Percentiles rank a stretch among this genome's conserved stretches.
These are phyloP conservation scores for Lachancea thermotolerans DNA, from an alignment of 805 yeast species.

Conservation along the genomic window DNA sequence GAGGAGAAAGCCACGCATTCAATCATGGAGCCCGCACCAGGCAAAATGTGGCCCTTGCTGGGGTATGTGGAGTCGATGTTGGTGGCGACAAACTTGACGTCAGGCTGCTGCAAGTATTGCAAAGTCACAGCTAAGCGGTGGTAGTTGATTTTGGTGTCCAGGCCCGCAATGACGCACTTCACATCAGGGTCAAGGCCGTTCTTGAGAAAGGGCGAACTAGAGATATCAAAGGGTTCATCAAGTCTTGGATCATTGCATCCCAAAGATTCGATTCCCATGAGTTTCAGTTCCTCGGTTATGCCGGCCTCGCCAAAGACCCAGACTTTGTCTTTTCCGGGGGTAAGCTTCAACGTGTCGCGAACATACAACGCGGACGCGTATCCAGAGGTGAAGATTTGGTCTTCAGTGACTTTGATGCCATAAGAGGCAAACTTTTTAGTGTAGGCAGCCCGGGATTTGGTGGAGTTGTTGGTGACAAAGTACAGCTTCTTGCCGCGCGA, in stretches of 20 bases:
- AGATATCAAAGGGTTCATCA: constrained; percentile 47
- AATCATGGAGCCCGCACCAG: constrained; percentile 93
- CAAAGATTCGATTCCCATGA: constrained; percentile 64
- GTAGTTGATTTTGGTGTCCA: constrained; percentile 72
- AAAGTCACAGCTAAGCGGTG: constrained; percentile 73
- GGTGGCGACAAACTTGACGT: constrained; percentile 77
- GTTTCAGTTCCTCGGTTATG: constrained; percentile 67
- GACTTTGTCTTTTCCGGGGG: constrained; percentile 64
- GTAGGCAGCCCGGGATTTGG: constrained; percentile 78
- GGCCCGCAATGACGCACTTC: constrained; percentile 86
- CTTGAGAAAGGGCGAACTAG: constrained; percentile 41
- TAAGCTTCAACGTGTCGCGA: constrained; percentile 64
- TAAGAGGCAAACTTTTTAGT: constrained; percentile 63
- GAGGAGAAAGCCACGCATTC: constrained; percentile 67
- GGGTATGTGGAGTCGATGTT: constrained; percentile 95
- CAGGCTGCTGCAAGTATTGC: constrained; percentile 61
- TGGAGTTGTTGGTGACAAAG: constrained; percentile 93
- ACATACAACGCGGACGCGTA: constrained; percentile 88
- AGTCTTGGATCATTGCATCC: constrained; percentile 79
- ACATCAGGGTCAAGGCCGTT: constrained; percentile 60
- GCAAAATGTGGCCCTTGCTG: constrained; percentile 71
- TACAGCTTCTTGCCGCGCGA: constrained; percentile 56
- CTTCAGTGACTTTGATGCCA: constrained; percentile 38
- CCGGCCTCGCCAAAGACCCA: constrained; percentile 90
- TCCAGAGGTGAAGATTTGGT: constrained; percentile 85